A percentile compares a stretch with the other conserved stretches of the same genome.
These are phyloP conservation scores for Tricholoma sp. DNA, from an alignment of 768 basidiomycete genomes.

Conservation along the genomic window DNA sequence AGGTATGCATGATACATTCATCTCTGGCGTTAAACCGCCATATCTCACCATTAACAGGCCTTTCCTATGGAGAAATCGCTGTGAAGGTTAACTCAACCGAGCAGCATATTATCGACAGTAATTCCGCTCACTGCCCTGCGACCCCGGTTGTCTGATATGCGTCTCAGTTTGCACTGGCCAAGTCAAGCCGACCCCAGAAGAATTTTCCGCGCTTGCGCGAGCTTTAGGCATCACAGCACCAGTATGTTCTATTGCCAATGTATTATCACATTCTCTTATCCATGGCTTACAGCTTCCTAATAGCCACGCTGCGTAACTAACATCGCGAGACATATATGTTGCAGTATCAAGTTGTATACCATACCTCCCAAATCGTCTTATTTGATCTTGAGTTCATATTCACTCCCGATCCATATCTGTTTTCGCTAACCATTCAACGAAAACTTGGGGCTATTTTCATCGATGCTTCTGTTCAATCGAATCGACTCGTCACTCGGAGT, in stretches of 20 bases:
- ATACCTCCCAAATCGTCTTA: too few species aligned
- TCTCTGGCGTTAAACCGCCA: not conserved
- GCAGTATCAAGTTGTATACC: not conserved
- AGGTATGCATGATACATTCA: conserved; percentile 31
- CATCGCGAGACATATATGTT: not conserved
- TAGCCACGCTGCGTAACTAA: not conserved
- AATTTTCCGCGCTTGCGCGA: conserved; percentile 44
- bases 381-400: too few species aligned
- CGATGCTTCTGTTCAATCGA: too few species aligned
- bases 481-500: too few species aligned
- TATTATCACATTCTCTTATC: not conserved
- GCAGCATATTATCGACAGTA: conserved; percentile 52
- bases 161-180: conserved; percentile 44
- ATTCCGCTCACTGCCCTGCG: conserved; percentile 14
- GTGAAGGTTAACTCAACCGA: conserved; percentile 32
- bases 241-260: conserved; percentile 23
- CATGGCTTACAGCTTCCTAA: not conserved
- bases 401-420: too few species aligned
- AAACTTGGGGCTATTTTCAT: too few species aligned
- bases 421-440: too few species aligned
- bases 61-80: conserved; percentile 48
- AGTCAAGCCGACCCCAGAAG: conserved; percentile 35
- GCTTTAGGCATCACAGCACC: conserved; percentile 34
- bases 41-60: conserved; percentile 26
- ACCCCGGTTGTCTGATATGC: not conserved